These are phyloP conservation scores for Nicotiana paniculata DNA, from an alignment of 257 asterid genomes.

Conservation along the genomic window DNA sequence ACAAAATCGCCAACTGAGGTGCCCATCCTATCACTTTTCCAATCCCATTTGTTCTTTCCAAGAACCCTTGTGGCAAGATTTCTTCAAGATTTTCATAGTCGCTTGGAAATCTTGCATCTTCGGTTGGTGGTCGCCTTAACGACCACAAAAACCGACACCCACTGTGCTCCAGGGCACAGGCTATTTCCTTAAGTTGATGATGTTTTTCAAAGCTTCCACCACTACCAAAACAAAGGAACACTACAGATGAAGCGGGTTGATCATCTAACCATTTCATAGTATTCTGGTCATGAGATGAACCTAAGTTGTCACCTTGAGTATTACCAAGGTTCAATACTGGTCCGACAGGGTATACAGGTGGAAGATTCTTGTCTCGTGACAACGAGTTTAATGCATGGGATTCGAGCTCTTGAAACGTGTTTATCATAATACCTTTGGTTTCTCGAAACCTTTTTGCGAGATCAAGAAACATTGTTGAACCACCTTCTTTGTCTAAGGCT, in stretches of 20 bases:
- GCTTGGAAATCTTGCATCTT: not conserved
- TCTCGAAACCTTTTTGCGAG: constrained; percentile 10
- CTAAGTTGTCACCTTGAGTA: not conserved
- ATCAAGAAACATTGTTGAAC: not conserved
- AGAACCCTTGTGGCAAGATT: not conserved
- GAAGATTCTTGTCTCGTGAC: not conserved
- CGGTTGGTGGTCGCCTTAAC: constrained; percentile 19
- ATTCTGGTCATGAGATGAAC: not conserved
- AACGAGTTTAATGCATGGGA: constrained; percentile 21
- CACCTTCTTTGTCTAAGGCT: not conserved
- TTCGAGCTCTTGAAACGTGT: constrained; percentile 47
- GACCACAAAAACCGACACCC: constrained; percentile 49
- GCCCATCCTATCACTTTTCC: not conserved
- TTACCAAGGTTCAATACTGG: constrained; percentile 27
- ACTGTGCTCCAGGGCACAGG: constrained; percentile 31
- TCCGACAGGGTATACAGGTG: constrained; percentile 42
- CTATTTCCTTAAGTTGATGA: constrained; percentile 42
- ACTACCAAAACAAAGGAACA: constrained; percentile 49
- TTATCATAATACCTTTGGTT: constrained; percentile 34
- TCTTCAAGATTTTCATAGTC: not conserved
- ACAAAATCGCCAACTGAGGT: not conserved
- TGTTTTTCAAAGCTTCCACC: constrained; percentile 28
- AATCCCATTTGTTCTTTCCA: not conserved
- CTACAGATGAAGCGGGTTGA: constrained; percentile 32
- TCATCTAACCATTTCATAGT: constrained; percentile 41